A percentile compares a stretch with the other conserved stretches of the same genome.
phyloP scores from a whole-genome alignment of 2,329 filamentous ascomycete genomes.

The Pseudohalonectria lignicola region DNA sequence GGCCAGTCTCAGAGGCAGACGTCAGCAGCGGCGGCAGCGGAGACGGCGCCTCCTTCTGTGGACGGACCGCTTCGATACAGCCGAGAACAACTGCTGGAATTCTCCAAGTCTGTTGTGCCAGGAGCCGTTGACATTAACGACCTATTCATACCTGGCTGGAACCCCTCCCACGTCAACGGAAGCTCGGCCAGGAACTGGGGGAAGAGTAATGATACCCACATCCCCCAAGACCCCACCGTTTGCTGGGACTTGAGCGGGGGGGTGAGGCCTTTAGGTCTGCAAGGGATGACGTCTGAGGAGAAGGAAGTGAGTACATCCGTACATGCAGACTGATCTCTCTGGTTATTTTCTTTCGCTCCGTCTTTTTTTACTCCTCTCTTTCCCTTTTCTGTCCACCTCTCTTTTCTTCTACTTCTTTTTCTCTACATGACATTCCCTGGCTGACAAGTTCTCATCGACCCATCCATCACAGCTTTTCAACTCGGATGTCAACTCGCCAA shows the following conservation, averaged over 20 bases:
- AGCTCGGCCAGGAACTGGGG: constrained; percentile 58
- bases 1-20: constrained; percentile 15
- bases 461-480: constrained; percentile 53
- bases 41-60: constrained; percentile 32
- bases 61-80: constrained; percentile 53
- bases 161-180: constrained; percentile 62
- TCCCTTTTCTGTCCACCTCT: constrained; percentile 3
- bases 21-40: constrained; percentile 14
- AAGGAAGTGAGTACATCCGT: constrained; percentile 47
- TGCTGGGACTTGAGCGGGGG: constrained; percentile 77
- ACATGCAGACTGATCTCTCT: too few relatives aligned
- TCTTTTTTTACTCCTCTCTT: constrained; percentile 4
- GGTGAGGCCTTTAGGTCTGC: constrained; percentile 59
- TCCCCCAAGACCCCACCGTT: constrained; percentile 71
- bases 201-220: constrained; percentile 62
- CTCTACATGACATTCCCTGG: constrained; percentile 2
- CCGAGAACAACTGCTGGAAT: constrained; percentile 66
- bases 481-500: constrained; percentile 81
- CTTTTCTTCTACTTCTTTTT: constrained; percentile 10
- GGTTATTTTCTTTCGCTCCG: too few relatives aligned
- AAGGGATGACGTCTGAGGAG: constrained; percentile 55
- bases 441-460: too few relatives aligned
- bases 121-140: constrained; percentile 50
- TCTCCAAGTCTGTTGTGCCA: constrained; percentile 46
- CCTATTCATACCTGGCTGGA: constrained; percentile 69